Evolutionary conservation across 176 grass and related monocot species (phyloP).

Genomic region (Ensete glaucum): DNA sequence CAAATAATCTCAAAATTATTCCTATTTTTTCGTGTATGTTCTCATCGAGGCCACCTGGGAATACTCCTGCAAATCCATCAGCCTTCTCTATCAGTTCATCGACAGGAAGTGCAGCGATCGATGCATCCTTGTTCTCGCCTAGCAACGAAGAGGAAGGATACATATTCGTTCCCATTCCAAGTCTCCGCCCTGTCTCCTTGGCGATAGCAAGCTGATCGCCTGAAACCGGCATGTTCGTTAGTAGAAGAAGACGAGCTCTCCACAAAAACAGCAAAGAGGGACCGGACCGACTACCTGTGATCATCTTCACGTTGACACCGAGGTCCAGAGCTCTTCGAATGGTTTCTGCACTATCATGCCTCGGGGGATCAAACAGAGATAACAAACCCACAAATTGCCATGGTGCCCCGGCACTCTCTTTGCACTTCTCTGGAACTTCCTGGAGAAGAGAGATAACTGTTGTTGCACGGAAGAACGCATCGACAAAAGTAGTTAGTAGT

Average conservation of each 20-base stretch:
- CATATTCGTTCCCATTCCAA: conserved; percentile 96
- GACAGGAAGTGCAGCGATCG: conserved; percentile 42
- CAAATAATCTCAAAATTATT: neutral
- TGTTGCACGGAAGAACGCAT: neutral
- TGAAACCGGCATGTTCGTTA: conserved; percentile 12
- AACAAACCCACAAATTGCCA: conserved; percentile 84
- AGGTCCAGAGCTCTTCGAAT: conserved; percentile 71
- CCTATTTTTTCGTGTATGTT: neutral
- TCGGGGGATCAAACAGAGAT: conserved; percentile 79
- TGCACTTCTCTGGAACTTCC: conserved; percentile 64
- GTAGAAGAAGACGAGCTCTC: neutral
- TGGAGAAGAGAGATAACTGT: conserved; percentile 11
- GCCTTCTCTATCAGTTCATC: conserved; percentile 88
- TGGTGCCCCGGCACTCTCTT: conserved; percentile 46
- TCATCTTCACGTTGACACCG: conserved; percentile 98
- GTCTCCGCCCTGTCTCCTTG: conserved; percentile 88
- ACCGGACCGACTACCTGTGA: conserved; percentile 52
- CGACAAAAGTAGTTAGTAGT: neutral
- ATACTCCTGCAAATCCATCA: conserved; percentile 90
- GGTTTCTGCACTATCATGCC: conserved; percentile 88
- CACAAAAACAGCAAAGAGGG: neutral
- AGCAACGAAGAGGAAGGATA: conserved; percentile 84
- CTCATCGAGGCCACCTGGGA: conserved; percentile 38
- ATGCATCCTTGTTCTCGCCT: conserved; percentile 51
- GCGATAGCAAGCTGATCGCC: conserved; percentile 96